Percentiles rank a stretch among this genome's conserved stretches.
These are phyloP conservation scores for Carex myosuroides DNA, from an alignment of 176 grass and related monocot genomes.

Conservation along the genomic window DNA sequence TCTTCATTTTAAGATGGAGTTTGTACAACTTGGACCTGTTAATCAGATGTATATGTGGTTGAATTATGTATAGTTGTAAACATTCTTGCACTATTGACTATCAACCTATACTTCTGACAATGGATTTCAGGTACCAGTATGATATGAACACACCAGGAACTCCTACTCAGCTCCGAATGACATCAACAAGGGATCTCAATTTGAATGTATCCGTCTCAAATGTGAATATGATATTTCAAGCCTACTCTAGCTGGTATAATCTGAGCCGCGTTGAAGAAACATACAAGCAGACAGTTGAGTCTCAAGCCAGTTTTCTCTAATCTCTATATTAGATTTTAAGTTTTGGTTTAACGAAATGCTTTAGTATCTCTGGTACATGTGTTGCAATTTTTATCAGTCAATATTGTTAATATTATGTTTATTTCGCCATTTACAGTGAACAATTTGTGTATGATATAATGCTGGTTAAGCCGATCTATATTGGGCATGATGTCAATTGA, in stretches of 20 bases:
- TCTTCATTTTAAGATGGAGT: not conserved
- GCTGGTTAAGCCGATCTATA: not conserved
- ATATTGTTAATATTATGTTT: not conserved
- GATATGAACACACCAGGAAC: slow-evolving; percentile 79
- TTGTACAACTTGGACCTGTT: not conserved
- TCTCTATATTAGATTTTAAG: not conserved
- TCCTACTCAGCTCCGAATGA: slow-evolving; percentile 60
- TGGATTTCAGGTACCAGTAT: slow-evolving; percentile 73
- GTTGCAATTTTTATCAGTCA: not conserved
- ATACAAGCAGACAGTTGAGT: slow-evolving; percentile 52
- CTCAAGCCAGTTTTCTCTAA: slow-evolving; percentile 3
- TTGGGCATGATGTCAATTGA: not conserved
- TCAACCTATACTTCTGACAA: slow-evolving; percentile 19
- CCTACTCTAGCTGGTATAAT: slow-evolving; percentile 97
- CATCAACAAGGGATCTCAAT: slow-evolving; percentile 83
- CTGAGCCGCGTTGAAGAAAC: slow-evolving; percentile 76
- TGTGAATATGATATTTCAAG: slow-evolving; percentile 92
- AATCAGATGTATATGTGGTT: not conserved
- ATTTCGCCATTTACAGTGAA: not conserved
- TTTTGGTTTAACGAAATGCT: not conserved
- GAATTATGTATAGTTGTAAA: not conserved
- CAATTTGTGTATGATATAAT: not conserved
- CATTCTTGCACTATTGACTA: slow-evolving; percentile 19
- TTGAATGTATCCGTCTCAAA: slow-evolving; percentile 86
- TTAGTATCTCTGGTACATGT: not conserved